A percentile compares a stretch with the other conserved stretches of the same genome.
These are phyloP conservation scores for Monosporascus cannonballus DNA, from an alignment of 2,329 filamentous ascomycete genomes.

Conservation along the genomic window DNA sequence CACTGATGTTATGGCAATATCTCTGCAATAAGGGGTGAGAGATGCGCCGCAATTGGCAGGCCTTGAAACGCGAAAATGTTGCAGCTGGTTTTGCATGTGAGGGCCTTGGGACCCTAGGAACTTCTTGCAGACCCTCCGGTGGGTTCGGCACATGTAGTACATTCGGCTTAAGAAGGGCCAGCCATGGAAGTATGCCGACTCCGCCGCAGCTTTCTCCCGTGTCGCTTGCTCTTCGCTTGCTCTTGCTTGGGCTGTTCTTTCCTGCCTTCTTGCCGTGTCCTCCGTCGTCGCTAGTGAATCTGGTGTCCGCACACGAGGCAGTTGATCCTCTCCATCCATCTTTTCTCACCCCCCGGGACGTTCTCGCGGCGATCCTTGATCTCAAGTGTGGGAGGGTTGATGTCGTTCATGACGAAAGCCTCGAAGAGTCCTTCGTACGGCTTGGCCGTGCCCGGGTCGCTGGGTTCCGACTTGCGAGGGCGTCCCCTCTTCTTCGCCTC, in stretches of 20 bases:
- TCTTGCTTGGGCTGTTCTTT: not conserved
- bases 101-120: too few relatives aligned
- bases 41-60: too few relatives aligned
- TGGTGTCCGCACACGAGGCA: constrained; percentile 45
- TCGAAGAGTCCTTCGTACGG: constrained; percentile 48
- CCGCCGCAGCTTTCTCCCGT: too few relatives aligned
- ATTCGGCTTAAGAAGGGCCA: too few relatives aligned
- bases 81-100: too few relatives aligned
- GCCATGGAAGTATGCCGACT: too few relatives aligned
- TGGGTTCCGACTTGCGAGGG: constrained; percentile 32
- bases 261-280: not conserved
- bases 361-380: constrained; percentile 45
- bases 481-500: constrained; percentile 27
- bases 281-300: constrained; percentile 32
- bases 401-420: constrained; percentile 41
- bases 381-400: constrained; percentile 42
- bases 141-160: too few relatives aligned
- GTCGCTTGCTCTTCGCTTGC: too few relatives aligned
- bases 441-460: constrained; percentile 28
- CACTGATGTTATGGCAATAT: too few relatives aligned
- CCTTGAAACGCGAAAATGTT: too few relatives aligned
- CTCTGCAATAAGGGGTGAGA: too few relatives aligned
- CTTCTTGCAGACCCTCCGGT: too few relatives aligned
- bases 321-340: constrained; percentile 45
- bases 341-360: constrained; percentile 42